Percentiles rank a stretch among this genome's conserved stretches.
phyloP scores from a whole-genome alignment of 2,329 filamentous ascomycete species.

The Aspergillus ochraceoroseus region DNA sequence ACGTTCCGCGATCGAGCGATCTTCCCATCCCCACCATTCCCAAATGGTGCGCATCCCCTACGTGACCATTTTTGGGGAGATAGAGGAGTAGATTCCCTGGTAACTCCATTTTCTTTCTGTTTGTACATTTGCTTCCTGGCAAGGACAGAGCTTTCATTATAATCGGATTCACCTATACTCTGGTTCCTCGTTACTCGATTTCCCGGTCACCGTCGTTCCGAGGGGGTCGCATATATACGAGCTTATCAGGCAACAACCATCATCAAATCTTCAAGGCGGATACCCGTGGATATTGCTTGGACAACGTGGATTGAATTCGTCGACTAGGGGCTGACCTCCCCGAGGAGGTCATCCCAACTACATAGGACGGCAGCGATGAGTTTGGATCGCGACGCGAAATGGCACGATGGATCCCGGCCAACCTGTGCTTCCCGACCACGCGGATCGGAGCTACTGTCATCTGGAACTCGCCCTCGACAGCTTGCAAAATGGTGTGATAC shows the following conservation, averaged over 20 bases:
- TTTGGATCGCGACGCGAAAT: constrained; percentile 25
- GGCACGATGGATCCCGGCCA: constrained; percentile 15
- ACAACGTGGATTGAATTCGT: constrained; percentile 38
- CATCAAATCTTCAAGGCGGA: background rate
- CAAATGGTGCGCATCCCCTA: constrained; percentile 24
- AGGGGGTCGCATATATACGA: constrained; percentile 6
- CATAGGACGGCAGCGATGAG: constrained; percentile 31
- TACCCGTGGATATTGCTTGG: constrained; percentile 18
- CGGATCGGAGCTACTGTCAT: constrained; percentile 7
- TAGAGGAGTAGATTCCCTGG: constrained; percentile 19
- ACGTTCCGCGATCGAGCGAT: constrained; percentile 11
- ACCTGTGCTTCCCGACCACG: constrained; percentile 13
- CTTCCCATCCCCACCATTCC: constrained; percentile 18
- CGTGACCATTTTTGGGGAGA: constrained; percentile 16
- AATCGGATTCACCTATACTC: background rate
- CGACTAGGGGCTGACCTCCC: constrained; percentile 40
- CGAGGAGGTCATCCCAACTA: constrained; percentile 38
- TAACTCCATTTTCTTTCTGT: constrained; percentile 11
- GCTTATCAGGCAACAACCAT: constrained; percentile 14
- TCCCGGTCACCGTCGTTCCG: constrained; percentile 1
- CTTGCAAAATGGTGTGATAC: constrained; percentile 22
- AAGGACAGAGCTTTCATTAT: background rate
- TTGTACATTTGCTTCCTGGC: no score
- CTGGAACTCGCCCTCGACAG: constrained; percentile 14
- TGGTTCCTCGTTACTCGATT: background rate